Evolutionary conservation across 2,329 filamentous ascomycete genomes (phyloP).

Genomic region (Monosporascus sp.): DNA sequence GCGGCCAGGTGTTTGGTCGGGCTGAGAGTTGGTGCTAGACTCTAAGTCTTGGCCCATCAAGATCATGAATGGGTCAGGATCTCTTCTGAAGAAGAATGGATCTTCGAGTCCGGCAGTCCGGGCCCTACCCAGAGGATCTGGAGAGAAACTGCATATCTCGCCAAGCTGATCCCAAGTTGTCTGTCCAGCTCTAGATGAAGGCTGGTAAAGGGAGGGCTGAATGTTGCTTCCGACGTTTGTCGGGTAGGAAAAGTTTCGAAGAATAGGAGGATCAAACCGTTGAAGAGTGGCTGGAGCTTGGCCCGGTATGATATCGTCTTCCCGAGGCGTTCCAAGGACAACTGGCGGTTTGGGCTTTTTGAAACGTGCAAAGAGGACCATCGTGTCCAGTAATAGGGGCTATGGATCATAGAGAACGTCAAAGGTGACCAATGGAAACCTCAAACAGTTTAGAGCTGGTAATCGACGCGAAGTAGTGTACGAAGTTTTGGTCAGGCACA

Average conservation of each 20-base stretch:
- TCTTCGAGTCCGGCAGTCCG: conserved; percentile 17
- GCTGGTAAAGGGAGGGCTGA: conserved; percentile 3
- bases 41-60: conserved; percentile 9
- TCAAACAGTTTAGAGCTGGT: background rate
- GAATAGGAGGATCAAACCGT: conserved; percentile 10
- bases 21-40: conserved; percentile 2
- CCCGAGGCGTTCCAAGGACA: conserved; percentile 13
- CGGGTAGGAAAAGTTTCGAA: conserved; percentile 29
- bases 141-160: conserved; percentile 24
- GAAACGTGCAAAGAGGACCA: conserved; percentile 23
- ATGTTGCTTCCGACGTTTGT: conserved; percentile 13
- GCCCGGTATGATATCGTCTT: conserved; percentile 8
- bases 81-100: conserved; percentile 22
- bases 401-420: background rate
- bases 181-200: conserved; percentile 4
- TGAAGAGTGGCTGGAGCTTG: conserved; percentile 9
- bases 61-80: conserved; percentile 13
- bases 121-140: conserved; percentile 12
- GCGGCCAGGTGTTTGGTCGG: conserved; percentile 3
- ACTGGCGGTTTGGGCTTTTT: conserved; percentile 20
- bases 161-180: conserved; percentile 23
- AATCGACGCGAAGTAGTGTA: background rate
- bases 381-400: conserved; percentile 11
- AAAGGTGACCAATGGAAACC: too few species aligned
- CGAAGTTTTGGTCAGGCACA: too few species aligned